Evolutionary conservation across 805 yeast genomes (phyloP), one percentile per base, ranked within the genome.

Genomic region (Schizosaccharomyces osmophilus): DNA sequence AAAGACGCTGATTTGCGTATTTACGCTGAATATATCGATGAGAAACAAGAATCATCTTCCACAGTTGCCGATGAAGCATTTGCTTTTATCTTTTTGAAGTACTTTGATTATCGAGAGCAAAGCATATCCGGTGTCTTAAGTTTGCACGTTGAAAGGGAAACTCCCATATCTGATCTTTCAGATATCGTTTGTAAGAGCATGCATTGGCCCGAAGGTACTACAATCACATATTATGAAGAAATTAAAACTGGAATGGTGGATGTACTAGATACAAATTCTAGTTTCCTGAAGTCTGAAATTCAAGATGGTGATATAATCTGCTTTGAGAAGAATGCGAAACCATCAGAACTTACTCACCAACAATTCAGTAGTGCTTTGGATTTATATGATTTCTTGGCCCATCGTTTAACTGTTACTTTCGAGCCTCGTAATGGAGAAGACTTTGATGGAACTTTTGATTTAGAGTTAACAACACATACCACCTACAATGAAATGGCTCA

Each of bases 381-480:
- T 36, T 70, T 65, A 61, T 74, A 73, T 63, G 72, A 71, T 31
- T 69, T 66, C 45, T 62, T 74, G 64, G 63, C 64, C 13, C 67
- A 68, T 64, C 65, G 74, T 19, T 65, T 69, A 2, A 64, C 63
- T 17, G 55, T 71, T 41, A 60, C 60, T 3, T 70, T 72, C 64
- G 61, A 62, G 60, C 68, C 60, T 63, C 64, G n/a, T 19, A 65
- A 66, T 57, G 62, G 39, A 9, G 63, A 59, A 26, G 61, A 62
- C 17, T 48, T 59, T 11, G 70, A 68, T 1, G 75, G 73, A 15
- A 65, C 68, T 57, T 61, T 72, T 61, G 72, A 72, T 58, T 69
- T 87, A 45, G 84, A 95, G 89, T 76, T 86, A 5, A 80, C 85
- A 4, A 77, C 82, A 3, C 73, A 75, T 59, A 82, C 82, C 55